Evolutionary conservation across 2,329 filamentous ascomycete genomes (phyloP).

Genomic region (Aspergillus costaricaensis): DNA sequence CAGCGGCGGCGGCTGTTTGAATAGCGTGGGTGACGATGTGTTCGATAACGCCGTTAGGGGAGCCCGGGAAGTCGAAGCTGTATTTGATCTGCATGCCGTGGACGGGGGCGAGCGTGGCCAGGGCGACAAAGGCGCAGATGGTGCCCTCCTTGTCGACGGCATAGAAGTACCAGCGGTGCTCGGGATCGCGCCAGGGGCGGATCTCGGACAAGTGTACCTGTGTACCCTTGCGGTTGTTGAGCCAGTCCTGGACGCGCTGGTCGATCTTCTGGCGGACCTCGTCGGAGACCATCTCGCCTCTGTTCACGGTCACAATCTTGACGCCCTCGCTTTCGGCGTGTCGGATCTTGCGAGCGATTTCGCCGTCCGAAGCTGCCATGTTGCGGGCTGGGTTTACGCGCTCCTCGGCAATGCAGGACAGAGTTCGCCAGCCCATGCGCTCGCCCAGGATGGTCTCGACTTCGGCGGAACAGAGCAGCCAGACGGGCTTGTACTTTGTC

Average conservation of each 20-base stretch:
- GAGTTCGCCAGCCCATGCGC: constrained; percentile 81
- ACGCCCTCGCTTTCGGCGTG: constrained; percentile 81
- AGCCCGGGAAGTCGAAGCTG: constrained; percentile 86
- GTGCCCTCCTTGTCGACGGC: constrained; percentile 71
- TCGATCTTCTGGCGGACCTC: constrained; percentile 72
- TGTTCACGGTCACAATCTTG: constrained; percentile 71
- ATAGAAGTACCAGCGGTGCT: constrained; percentile 83
- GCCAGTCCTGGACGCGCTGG: constrained; percentile 75
- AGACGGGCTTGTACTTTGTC: constrained; percentile 73
- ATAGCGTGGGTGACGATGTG: constrained; percentile 74
- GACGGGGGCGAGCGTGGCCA: constrained; percentile 76
- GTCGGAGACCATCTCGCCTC: constrained; percentile 64
- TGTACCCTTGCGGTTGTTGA: constrained; percentile 73
- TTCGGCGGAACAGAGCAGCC: constrained; percentile 81
- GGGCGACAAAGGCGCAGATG: constrained; percentile 75
- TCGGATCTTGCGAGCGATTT: constrained; percentile 73
- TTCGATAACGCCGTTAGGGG: constrained; percentile 86
- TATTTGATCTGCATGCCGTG: constrained; percentile 96
- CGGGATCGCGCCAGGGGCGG: constrained; percentile 79
- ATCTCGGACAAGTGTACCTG: constrained; percentile 92
- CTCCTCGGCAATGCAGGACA: constrained; percentile 87
- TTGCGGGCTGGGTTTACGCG: constrained; percentile 75
- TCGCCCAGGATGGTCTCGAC: constrained; percentile 78
- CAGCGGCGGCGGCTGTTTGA: constrained; percentile 59
- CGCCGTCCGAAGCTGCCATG: constrained; percentile 64